Percentiles rank a stretch among this genome's conserved stretches.
Evolutionary conservation across 495 filamentous ascomycete species (phyloP).

Genomic region (Daldinia grandis): DNA sequence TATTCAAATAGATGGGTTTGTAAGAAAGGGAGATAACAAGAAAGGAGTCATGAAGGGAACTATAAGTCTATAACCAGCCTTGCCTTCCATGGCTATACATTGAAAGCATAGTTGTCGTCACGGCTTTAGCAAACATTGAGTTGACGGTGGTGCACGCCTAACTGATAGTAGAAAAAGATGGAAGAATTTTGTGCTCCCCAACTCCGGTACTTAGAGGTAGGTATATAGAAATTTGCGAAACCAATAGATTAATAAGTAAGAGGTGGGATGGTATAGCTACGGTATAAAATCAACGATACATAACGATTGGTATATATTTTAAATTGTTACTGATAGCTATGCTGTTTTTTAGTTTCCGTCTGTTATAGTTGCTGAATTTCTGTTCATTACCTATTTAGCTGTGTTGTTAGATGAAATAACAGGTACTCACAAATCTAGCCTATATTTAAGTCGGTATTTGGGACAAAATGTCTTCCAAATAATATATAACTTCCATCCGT

Average conservation of each 20-base stretch:
- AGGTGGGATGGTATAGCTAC: not conserved
- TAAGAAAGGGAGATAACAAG: not conserved
- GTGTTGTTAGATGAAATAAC: not conserved
- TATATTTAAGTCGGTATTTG: too few relatives aligned
- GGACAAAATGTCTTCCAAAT: not conserved
- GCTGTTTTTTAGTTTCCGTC: too few relatives aligned
- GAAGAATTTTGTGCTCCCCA: conserved; percentile 26
- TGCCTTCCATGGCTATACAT: conserved; percentile 12
- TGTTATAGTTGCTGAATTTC: not conserved
- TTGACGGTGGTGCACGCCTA: conserved; percentile 8
- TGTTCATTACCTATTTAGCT: not conserved
- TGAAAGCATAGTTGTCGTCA: conserved; percentile 1
- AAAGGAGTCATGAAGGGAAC: not conserved
- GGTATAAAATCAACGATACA: not conserved
- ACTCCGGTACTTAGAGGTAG: conserved; percentile 25
- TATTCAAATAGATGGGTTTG: not conserved
- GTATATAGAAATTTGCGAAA: conserved; percentile 10
- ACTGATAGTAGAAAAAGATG: conserved; percentile 3
- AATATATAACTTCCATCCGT: not conserved
- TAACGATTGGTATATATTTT: not conserved
- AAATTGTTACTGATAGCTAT: not conserved
- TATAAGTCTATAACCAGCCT: conserved; percentile 7
- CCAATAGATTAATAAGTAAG: not conserved
- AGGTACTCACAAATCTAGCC: too few relatives aligned
- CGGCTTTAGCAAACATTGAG: conserved; percentile 8